phyloP scores from a whole-genome alignment of 73 alveolate genomes.

The Stentor coeruleus region DNA sequence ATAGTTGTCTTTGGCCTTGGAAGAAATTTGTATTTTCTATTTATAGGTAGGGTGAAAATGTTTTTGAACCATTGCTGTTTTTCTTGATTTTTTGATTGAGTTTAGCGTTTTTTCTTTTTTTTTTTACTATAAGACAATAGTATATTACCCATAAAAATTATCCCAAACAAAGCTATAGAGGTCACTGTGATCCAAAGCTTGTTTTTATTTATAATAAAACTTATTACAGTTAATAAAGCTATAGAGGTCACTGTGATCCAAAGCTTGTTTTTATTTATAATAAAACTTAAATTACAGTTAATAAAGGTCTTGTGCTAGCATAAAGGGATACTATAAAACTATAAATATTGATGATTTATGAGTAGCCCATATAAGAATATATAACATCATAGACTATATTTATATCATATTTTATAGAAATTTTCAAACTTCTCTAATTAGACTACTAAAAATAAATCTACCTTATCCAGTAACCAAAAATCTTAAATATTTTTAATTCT shows the following conservation, averaged over 20 bases:
- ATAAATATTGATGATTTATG: conserved; percentile 17
- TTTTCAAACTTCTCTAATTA: too few relatives aligned
- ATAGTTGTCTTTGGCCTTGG: neutral
- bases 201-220: neutral
- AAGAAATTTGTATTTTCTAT: neutral
- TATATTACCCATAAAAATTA: neutral
- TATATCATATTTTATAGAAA: too few relatives aligned
- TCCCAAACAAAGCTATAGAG: neutral
- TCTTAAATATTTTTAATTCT: too few relatives aligned
- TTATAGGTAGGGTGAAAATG: neutral
- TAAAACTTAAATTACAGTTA: neutral
- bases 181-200: neutral
- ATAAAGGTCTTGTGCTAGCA: neutral
- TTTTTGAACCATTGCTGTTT: neutral
- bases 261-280: neutral
- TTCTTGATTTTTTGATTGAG: too few relatives aligned
- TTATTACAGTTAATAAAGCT: neutral
- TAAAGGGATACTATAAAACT: neutral
- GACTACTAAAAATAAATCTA: too few relatives aligned
- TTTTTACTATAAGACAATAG: conserved; percentile 3
- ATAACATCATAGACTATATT: too few relatives aligned
- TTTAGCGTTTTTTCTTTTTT: neutral
- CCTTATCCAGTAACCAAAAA: too few relatives aligned
- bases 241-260: neutral
- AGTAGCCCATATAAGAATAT: too few relatives aligned